Evolutionary conservation across 2,329 filamentous ascomycete species (phyloP), one percentile per base, ranked within the genome.

Genomic region (Beauveria sp.): DNA sequence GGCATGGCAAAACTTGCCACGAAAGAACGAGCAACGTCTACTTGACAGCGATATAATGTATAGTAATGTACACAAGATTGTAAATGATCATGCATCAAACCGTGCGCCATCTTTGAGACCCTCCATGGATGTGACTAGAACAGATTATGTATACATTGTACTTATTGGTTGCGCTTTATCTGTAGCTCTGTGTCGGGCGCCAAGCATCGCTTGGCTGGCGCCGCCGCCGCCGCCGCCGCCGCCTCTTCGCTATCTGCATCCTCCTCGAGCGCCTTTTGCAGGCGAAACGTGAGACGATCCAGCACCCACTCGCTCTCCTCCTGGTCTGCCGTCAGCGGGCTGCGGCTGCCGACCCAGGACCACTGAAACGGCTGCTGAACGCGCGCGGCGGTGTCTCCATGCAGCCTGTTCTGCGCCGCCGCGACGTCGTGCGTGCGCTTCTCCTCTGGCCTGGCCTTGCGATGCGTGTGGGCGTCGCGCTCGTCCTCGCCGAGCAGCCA

Each of bases 301-400:
- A 91, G 71, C 42, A 92, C 84, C 89, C 89, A 92, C 69, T 90
- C 84, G 16, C 84, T 81, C 74, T 92, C 89, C 61, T 83, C 83
- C 68, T 85, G 82, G 53, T 80, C 80, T 3, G 87, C 83, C 83
- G 91, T 87, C 14, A 92, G 76, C 3, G 89, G 89, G 66, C 85
- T 89, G 16, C 83, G 76, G 52, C 84, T 80, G 0, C 87, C 88
- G 1, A 92, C 80, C 89, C 89, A 93, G 40, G 87, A 90, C 88
- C 89, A 91, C 48, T 74, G 68, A 48, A 72, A 70, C 2, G 70
- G 67, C 3, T 73, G 67, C 3, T 73, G 67, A 9, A 64, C 2
- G n/a, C n/a, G 45, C 20, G 45, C 63, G 6, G 62, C 42, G 14
- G 67, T 69, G 77, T 76, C 55, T 8, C 14, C 24, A n/a, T 52